A percentile compares a stretch with the other conserved stretches of the same genome.
These are phyloP conservation scores for Aspergillus proliferans DNA, from an alignment of 2,329 filamentous ascomycete species.

Conservation along the genomic window DNA sequence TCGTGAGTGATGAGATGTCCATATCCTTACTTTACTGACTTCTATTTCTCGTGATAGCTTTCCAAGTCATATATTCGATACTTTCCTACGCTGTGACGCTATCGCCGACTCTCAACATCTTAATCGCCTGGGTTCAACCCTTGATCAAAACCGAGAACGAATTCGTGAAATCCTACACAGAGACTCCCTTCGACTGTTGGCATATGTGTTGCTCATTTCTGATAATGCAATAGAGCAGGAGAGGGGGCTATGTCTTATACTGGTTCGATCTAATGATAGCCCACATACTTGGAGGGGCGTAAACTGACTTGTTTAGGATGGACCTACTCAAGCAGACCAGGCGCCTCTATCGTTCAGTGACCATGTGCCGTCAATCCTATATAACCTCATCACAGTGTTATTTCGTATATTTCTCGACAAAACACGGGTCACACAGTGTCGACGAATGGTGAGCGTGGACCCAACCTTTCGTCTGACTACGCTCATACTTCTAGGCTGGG, in stretches of 20 bases:
- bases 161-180: conserved; percentile 3
- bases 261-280: conserved; percentile 6
- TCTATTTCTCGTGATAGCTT: neutral
- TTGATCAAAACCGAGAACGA: neutral
- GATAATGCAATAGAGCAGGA: conserved; percentile 2
- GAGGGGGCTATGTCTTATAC: conserved; percentile 11
- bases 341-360: conserved; percentile 1
- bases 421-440: neutral
- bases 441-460: conserved; percentile 14
- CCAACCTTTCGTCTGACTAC: neutral
- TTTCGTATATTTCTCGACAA: conserved; percentile 4
- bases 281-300: neutral
- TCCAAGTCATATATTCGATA: neutral
- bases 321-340: neutral
- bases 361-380: neutral
- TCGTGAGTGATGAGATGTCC: neutral
- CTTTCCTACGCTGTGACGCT: neutral
- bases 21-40: neutral
- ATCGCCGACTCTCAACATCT: neutral
- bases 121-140: neutral
- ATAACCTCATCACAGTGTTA: neutral
- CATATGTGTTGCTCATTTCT: conserved; percentile 12
- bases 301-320: conserved; percentile 5
- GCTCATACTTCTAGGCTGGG: conserved; percentile 16
- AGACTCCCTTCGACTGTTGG: conserved; percentile 8